Base-by-base conservation (phyloP, 805 yeast species). In the Scheffersomyces ergatensis region DNA sequence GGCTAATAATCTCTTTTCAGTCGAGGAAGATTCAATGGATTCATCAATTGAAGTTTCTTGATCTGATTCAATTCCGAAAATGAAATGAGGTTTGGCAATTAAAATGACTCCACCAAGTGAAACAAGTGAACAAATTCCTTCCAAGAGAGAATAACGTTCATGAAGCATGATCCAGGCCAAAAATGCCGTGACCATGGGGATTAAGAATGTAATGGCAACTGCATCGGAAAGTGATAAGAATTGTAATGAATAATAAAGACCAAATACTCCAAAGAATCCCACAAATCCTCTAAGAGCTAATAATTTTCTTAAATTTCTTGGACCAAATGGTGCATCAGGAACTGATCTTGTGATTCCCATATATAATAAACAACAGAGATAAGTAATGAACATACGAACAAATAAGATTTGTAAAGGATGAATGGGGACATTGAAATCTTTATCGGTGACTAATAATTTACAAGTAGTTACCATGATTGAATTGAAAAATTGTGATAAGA, bases 171-270 rank as follows among this genome's bases (percentile, higher is more conserved):
- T 45, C 74, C 82, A 82, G 0, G 96, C 95, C 40, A 83, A 60
- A 17, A 88, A 60, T 0, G 89, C 85, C 0, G 96, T 85, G 14
- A 85, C 75, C 40, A 85, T 73, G 0, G 97, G 97, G 0, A 81
- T 70, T 52, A 89, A 60, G 50, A 89, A 89, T 2, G 92, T 80
- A 37, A 89, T 82, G 13, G 85, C 83, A 1, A 87, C 82, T 0
- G 95, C 86, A 54, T 89, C 97, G 9, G 90, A 82, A 5, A 89
- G 74, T 37, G 87, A 77, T 34, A 89, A 68, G 52, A 84, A 86
- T 63, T 79, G 72, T 47, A 89, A 65, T 1, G 95, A 79, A 56
- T 72, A 86, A 59, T 87, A 89, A 55, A 85, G 68, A 3, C 92
- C 83, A 54, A 83, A 83, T 5, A 89, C 95, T 3, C 96, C 95